Percentiles rank a stretch among this genome's conserved stretches.
These are phyloP conservation scores for Allium cepa DNA, from an alignment of 106 monocot species.

Conservation along the genomic window DNA sequence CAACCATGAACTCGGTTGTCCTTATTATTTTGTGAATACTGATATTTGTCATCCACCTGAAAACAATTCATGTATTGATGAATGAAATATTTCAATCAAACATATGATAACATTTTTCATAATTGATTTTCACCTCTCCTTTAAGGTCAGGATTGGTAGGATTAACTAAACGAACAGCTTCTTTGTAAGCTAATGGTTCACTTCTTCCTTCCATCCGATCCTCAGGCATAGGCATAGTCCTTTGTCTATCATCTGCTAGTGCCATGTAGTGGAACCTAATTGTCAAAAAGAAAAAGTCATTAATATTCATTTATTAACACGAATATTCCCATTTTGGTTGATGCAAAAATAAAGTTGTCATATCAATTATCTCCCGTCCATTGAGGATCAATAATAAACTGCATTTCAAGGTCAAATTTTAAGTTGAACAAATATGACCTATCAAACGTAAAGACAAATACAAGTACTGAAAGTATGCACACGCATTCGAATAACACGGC, in stretches of 20 bases:
- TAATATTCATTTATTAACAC: no score
- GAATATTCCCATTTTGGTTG: no score
- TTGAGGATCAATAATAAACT: no score
- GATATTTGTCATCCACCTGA: slow-evolving; percentile 97
- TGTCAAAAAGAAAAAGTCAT: background rate
- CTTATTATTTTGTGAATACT: slow-evolving; percentile 76
- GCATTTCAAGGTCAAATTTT: no score
- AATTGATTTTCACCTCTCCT: slow-evolving; percentile 28
- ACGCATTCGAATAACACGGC: no score
- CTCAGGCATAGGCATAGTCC: slow-evolving; percentile 54
- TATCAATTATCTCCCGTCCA: no score
- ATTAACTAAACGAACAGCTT: slow-evolving; percentile 41
- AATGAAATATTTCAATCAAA: no score
- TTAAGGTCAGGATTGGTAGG: slow-evolving; percentile 45
- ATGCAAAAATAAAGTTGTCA: no score
- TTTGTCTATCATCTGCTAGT: slow-evolving; percentile 52
- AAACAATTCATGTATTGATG: background rate
- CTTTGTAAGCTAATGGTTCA: slow-evolving; percentile 43
- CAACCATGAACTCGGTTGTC: slow-evolving; percentile 83
- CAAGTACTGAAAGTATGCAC: no score
- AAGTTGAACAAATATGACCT: no score
- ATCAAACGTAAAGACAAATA: no score
- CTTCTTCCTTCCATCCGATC: slow-evolving; percentile 26
- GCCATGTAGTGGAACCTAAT: slow-evolving; percentile 70
- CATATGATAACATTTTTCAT: no score